A percentile compares a stretch with the other conserved stretches of the same genome.
phyloP scores from a whole-genome alignment of 169 alveolate species.

The Plasmodium ovale region DNA sequence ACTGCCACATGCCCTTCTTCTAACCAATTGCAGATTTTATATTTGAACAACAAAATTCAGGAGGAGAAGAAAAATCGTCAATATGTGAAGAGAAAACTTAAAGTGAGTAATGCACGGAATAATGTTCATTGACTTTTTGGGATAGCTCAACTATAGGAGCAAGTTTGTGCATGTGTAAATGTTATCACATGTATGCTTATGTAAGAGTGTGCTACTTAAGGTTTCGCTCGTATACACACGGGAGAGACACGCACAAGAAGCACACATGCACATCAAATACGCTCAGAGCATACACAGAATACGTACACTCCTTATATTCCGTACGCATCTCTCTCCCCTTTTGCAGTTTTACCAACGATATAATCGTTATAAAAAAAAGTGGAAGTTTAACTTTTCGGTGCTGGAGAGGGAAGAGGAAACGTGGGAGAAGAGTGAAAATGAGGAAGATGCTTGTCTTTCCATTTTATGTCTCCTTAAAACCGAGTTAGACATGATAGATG shows the following conservation, averaged over 20 bases:
- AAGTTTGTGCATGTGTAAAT: neutral
- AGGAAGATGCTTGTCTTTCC: constrained; percentile 47
- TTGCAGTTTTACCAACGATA: constrained; percentile 37
- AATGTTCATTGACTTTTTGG: no score
- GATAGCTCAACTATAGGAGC: neutral
- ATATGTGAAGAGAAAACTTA: constrained; percentile 6
- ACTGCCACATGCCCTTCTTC: no score
- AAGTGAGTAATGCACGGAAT: constrained; percentile 1
- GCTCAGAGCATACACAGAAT: neutral
- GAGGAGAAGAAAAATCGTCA: constrained; percentile 45
- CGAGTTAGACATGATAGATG: constrained; percentile 58
- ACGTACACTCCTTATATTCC: no score
- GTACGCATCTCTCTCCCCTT: neutral
- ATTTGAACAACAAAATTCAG: constrained; percentile 58
- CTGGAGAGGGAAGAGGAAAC: neutral
- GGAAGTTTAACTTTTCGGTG: constrained; percentile 15
- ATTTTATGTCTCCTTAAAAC: constrained; percentile 42
- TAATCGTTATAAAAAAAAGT: constrained; percentile 26
- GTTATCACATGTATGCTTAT: neutral
- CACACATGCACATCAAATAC: neutral
- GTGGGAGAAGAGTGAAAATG: neutral
- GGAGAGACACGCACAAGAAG: neutral
- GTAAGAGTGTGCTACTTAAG: no score
- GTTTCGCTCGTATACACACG: neutral
- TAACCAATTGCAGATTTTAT: constrained; percentile 13